Percentiles rank a stretch among this genome's conserved stretches.
Evolutionary conservation across 345 rosid species (phyloP).

Genomic region (Passiflora organensis): DNA sequence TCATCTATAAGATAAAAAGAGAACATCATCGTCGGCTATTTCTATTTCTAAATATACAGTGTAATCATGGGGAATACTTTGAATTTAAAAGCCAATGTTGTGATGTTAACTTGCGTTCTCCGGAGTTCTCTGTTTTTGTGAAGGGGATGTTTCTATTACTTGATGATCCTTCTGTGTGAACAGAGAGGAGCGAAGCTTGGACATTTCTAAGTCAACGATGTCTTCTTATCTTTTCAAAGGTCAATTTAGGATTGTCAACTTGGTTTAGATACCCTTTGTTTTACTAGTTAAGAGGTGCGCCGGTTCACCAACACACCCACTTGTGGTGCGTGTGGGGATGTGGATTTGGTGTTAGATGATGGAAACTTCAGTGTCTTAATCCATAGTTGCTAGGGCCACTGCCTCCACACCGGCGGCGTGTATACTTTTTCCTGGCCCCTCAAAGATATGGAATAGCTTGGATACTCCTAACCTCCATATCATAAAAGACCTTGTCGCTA

Average conservation of each 20-base stretch:
- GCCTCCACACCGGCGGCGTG: background rate
- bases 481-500: background rate
- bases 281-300: too few relatives aligned
- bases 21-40: too few relatives aligned
- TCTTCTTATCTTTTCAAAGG: conserved; percentile 1
- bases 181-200: conserved; percentile 10
- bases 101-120: too few relatives aligned
- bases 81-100: too few relatives aligned
- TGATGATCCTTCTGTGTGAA: conserved; percentile 18
- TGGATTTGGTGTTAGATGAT: background rate
- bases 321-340: background rate
- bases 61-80: too few relatives aligned
- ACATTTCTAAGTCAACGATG: conserved; percentile 12
- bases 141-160: background rate
- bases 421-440: background rate
- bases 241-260: background rate
- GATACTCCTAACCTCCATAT: background rate
- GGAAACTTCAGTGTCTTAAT: background rate
- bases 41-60: too few relatives aligned
- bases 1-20: too few relatives aligned
- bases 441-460: too few relatives aligned
- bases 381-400: background rate
- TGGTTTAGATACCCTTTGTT: too few relatives aligned
- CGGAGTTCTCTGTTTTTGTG: too few relatives aligned
- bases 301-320: background rate